Evolutionary conservation across 1,284 basidiomycete genomes (phyloP), one percentile per base, ranked within the genome.

Genomic region (Ceratobasidium sp.): DNA sequence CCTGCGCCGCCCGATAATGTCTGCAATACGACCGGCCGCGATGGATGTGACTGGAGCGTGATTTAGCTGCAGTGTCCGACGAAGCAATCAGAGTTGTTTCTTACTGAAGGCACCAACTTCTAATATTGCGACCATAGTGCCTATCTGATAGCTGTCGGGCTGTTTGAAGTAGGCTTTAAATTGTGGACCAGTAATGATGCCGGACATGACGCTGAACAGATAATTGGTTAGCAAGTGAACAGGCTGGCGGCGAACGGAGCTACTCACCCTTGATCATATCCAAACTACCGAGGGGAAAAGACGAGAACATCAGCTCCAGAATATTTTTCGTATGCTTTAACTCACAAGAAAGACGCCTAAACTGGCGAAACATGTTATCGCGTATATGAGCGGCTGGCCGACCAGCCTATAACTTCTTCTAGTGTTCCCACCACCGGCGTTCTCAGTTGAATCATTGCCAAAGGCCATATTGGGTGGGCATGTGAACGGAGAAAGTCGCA

Each of bases 171-270:
- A 94, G 78, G 90, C 89, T 82, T 90, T 91, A 86, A 98, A 98
- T 84, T 96, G 91, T 38, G 96, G 95, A 0, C 95, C 95, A 26
- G 97, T 99, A 84, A 99, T 97, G 82, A 98, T 92, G 42, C 96
- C 96, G 80, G 92, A 94, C 93, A 95, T 95, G 83, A 95, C 93
- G 78, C 93, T 93, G 81, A 13, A 50, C 33, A n/a, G 26, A 38
- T 62, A 74, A 84, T 86, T 85, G 67, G 82, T 50, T 77, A 82
- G 62, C 17, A 64, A 57, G 65, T 73, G 52, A 9, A 38, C 20
- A 57, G 67, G 26, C 15, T 20, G 28, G 52, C 13, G 40, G 7
- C 61, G 20, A n/a, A 38, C 57, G n/a, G 48, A 38, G 38, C n/a
- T 4, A 80, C 87, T 80, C 83, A 95, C 95, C 95, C 96, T 89